Conservation (phyloP, 2,329 filamentous ascomycete species). For the Hypoxylon sp. region DNA sequence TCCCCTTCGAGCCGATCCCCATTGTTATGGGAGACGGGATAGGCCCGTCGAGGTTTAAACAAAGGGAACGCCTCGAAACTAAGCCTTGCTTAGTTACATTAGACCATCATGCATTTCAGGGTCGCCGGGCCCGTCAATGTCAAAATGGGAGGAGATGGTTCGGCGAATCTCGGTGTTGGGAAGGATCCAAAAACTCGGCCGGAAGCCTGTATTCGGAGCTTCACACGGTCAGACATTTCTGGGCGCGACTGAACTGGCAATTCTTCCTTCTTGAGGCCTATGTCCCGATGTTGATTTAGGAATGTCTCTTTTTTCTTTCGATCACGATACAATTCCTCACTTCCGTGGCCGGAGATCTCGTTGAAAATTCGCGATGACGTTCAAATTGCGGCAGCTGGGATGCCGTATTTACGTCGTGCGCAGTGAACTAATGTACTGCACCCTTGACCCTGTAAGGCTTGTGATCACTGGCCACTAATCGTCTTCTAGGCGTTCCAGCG, state of each 20-base stretch:
- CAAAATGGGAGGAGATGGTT: slow-evolving; percentile 24
- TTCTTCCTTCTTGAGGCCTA: not conserved
- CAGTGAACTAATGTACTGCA: too few relatives aligned
- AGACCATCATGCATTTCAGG: slow-evolving; percentile 6
- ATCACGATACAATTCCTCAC: not conserved
- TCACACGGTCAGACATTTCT: slow-evolving; percentile 26
- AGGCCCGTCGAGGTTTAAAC: slow-evolving; percentile 14
- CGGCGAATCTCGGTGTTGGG: slow-evolving; percentile 34
- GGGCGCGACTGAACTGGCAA: slow-evolving; percentile 9
- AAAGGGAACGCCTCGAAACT: slow-evolving; percentile 15
- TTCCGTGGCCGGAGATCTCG: not conserved
- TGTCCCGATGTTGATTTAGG: slow-evolving; percentile 2
- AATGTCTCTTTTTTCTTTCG: too few relatives aligned
- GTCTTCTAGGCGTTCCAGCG: not conserved
- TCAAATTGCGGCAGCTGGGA: too few relatives aligned
- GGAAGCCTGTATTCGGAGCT: slow-evolving; percentile 28
- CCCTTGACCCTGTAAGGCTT: not conserved
- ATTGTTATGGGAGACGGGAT: slow-evolving; percentile 27
- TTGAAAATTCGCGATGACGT: not conserved
- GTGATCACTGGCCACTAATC: not conserved
- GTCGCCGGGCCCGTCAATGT: slow-evolving; percentile 18
- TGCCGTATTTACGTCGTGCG: too few relatives aligned
- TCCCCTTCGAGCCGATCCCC: slow-evolving; percentile 24
- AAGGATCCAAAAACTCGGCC: slow-evolving; percentile 30
- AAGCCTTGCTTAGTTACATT: slow-evolving; percentile 26